Evolutionary conservation across 2,329 filamentous ascomycete species (phyloP), one percentile per base, ranked within the genome.

Genomic region (Didymosphaeria variabile): DNA sequence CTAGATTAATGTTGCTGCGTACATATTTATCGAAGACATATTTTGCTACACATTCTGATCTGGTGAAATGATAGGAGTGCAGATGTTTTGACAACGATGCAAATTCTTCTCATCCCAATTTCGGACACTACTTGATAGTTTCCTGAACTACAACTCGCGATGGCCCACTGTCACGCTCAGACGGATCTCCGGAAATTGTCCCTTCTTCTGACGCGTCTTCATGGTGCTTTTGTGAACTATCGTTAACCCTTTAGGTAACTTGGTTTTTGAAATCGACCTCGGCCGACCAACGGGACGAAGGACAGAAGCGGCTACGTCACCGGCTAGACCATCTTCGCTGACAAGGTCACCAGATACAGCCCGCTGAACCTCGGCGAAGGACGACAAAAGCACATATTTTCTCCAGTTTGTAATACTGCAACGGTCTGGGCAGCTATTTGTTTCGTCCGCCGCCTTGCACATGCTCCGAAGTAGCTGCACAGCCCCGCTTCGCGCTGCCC

Each of bases 391-490:
- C 21, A 26, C 52, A 15, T 21, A 13, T 4, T 7, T n/a, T 32
- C n/a, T 26, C 17, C 13, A 26, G n/a, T 60, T 58, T 60, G 61
- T 60, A 58, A 63, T 63, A 57, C 57, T 58, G 54, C 23, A 8
- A 49, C 45, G 44, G 49, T 32, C 55, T 54, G 53, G 54, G n/a
- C 45, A 23, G 47, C 19, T 26, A 2, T 50, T 29, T 26, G 53
- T 59, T 54, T 58, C 57, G 38, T 40, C 38, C 17, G 36, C 17
- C 2, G 15, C 17, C 49, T 57, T 46, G 57, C 56, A 63, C 61
- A 60, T 60, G 61, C 52, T 62, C 23, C 45, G 57, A 23, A 49
- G 38, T 21, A 49, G 32, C 29, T 61, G 61, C 61, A 60, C 61
- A 57, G 61, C 63, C 59, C 53, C 55, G 59, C 59, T 51, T 40